phyloP scores from a whole-genome alignment of 345 rosid species.

The Moricandia arvensis region DNA sequence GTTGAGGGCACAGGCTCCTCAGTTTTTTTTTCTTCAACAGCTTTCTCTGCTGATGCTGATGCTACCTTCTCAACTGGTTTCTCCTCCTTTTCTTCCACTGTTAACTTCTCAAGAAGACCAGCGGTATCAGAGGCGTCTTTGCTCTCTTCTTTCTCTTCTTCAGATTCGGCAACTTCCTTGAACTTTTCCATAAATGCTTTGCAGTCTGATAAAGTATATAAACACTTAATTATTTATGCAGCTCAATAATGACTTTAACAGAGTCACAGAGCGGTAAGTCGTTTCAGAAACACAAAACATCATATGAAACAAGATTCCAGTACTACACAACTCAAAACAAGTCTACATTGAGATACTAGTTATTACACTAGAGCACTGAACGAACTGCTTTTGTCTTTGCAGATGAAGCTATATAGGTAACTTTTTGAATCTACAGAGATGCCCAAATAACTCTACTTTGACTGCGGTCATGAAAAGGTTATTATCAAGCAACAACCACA shows the following conservation, averaged over 20 bases:
- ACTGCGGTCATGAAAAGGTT: neutral
- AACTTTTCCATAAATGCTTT: constrained; percentile 74
- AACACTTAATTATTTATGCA: neutral
- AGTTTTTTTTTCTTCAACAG: constrained; percentile 48
- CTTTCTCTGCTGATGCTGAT: constrained; percentile 27
- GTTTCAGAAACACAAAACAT: neutral
- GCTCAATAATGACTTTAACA: neutral
- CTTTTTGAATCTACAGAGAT: neutral
- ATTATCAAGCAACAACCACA: neutral
- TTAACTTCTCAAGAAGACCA: constrained; percentile 64
- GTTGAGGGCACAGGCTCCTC: constrained; percentile 49
- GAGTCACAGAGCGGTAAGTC: neutral
- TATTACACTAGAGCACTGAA: neutral
- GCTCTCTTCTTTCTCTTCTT: constrained; percentile 56
- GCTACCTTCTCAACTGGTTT: constrained; percentile 38
- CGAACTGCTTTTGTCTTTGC: neutral
- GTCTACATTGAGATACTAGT: neutral
- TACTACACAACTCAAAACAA: neutral
- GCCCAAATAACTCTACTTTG: neutral
- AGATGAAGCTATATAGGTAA: constrained; percentile 4
- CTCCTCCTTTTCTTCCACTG: constrained; percentile 63
- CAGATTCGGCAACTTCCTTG: constrained; percentile 77
- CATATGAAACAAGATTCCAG: neutral
- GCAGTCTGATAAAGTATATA: constrained; percentile 50
- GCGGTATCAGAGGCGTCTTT: constrained; percentile 67